Percentiles rank a stretch among this genome's conserved stretches.
Conservation (phyloP, 2,329 filamentous ascomycete genomes). For the Diaporthe humulicola region DNA sequence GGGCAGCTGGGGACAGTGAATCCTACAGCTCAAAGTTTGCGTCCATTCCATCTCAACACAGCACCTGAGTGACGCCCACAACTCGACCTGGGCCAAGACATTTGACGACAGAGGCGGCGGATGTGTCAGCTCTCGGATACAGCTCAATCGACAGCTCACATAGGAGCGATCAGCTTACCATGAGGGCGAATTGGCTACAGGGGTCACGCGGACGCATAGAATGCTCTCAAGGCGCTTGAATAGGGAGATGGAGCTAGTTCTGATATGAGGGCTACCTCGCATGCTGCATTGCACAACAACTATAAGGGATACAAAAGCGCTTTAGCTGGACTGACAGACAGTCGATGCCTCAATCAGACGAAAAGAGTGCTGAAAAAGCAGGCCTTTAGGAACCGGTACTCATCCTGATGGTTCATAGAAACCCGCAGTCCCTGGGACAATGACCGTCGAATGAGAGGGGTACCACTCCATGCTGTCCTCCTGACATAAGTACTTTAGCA, state of each 20-base stretch:
- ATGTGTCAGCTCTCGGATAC: neutral
- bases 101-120: neutral
- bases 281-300: neutral
- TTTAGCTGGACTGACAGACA: neutral
- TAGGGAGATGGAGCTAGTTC: neutral
- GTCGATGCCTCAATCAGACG: neutral
- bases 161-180: neutral
- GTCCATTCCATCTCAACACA: neutral
- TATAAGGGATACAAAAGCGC: neutral
- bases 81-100: neutral
- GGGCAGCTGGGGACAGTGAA: neutral
- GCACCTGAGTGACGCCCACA: neutral
- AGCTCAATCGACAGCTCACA: neutral
- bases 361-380: neutral
- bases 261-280: neutral
- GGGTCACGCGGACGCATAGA: neutral
- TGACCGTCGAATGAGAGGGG: neutral
- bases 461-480: neutral
- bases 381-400: neutral
- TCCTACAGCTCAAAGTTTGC: slow-evolving; percentile 11
- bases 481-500: too few species aligned
- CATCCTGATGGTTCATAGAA: neutral
- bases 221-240: neutral
- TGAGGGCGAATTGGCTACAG: neutral
- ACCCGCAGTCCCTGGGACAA: neutral